These are phyloP conservation scores for Corchorus capsularis DNA, from an alignment of 345 rosid species.

Conservation along the genomic window DNA sequence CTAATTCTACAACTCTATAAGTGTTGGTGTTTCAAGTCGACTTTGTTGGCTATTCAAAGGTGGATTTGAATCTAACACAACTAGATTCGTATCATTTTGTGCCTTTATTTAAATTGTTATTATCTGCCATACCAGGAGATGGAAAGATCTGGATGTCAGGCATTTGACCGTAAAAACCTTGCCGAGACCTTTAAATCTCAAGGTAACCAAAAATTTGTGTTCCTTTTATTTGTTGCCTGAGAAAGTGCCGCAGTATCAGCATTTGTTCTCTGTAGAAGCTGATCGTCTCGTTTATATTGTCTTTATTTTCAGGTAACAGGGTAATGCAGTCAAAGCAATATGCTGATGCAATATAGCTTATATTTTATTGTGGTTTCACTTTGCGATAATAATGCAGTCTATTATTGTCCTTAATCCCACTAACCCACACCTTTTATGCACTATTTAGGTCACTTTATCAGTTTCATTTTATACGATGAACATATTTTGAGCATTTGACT, in stretches of 20 bases:
- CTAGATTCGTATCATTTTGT: no score
- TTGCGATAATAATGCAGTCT: constrained; percentile 65
- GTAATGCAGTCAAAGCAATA: constrained; percentile 71
- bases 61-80: no score
- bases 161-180: constrained; percentile 46
- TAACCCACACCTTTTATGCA: not conserved
- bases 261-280: constrained; percentile 15
- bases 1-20: no score
- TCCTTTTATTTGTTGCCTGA: constrained; percentile 4
- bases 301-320: constrained; percentile 68
- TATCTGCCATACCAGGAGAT: constrained; percentile 58
- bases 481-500: constrained; percentile 8
- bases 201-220: constrained; percentile 48
- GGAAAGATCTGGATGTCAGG: constrained; percentile 65
- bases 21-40: no score
- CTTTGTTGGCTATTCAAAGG: no score
- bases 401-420: constrained; percentile 68
- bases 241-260: not conserved
- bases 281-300: constrained; percentile 25
- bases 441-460: not conserved
- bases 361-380: constrained; percentile 80
- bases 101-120: constrained; percentile 18
- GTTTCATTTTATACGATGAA: not conserved
- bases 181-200: constrained; percentile 76
- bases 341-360: constrained; percentile 64